These are phyloP conservation scores for Sporothrix pallida DNA, from an alignment of 2,329 filamentous ascomycete species.

Conservation along the genomic window DNA sequence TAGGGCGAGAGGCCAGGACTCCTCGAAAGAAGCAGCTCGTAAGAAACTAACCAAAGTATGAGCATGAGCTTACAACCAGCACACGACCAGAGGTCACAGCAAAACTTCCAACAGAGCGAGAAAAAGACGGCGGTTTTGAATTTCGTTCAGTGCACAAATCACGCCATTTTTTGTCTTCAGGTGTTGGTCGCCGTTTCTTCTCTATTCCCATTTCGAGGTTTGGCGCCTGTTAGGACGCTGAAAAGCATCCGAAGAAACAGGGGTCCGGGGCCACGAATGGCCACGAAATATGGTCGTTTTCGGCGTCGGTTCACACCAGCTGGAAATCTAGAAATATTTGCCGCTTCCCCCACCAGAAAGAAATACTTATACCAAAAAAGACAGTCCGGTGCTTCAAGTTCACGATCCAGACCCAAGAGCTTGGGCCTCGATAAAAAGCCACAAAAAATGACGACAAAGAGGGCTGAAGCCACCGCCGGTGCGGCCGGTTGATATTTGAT, in stretches of 20 bases:
- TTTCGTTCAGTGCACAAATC: not conserved
- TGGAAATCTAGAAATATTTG: not conserved
- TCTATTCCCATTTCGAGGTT: not conserved
- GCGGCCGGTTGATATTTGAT: not conserved
- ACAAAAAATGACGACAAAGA: not conserved
- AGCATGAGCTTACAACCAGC: not conserved
- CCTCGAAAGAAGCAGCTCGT: slow-evolving; percentile 25
- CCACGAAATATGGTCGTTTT: not conserved
- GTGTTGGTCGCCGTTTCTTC: not conserved
- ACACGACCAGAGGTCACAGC: not conserved
- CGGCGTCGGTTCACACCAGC: not conserved
- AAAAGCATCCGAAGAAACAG: not conserved
- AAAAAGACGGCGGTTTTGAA: not conserved
- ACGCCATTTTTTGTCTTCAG: not conserved
- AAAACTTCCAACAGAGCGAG: not conserved
- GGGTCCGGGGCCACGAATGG: not conserved
- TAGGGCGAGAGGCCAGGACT: not conserved
- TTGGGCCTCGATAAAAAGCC: not conserved
- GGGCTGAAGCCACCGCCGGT: slow-evolving; percentile 16
- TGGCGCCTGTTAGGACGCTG: slow-evolving; percentile 1
- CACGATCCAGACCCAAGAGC: not conserved
- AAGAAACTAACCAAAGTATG: not conserved
- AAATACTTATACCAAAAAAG: not conserved
- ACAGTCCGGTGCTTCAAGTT: slow-evolving; percentile 11
- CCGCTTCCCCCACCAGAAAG: not conserved